A percentile compares a stretch with the other conserved stretches of the same genome.
These are phyloP conservation scores for Ganoderma meredithae DNA, from an alignment of 1,284 basidiomycete genomes.

Conservation along the genomic window DNA sequence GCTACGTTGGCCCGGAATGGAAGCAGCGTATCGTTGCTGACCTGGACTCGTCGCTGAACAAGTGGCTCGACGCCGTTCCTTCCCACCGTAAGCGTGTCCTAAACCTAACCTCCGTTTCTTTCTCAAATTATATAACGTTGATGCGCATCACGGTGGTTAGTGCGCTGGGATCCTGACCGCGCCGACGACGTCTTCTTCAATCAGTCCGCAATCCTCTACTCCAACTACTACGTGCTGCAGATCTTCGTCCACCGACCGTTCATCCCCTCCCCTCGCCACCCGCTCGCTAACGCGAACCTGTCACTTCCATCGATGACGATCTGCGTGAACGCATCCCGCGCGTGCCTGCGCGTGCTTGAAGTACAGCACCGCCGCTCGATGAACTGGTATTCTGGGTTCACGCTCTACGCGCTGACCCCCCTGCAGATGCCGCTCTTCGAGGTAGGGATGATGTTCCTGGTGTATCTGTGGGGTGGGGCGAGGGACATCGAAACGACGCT, in stretches of 20 bases:
- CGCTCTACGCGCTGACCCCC: constrained; percentile 28
- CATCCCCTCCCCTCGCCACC: constrained; percentile 68
- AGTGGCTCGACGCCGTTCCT: constrained; percentile 67
- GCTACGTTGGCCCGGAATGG: constrained; percentile 56
- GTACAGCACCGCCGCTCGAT: constrained; percentile 49
- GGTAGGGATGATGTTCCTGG: constrained; percentile 66
- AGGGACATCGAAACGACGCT: constrained; percentile 63
- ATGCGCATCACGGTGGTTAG: background rate
- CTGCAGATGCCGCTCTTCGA: constrained; percentile 57
- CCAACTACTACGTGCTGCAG: constrained; percentile 77
- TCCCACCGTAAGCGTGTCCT: constrained; percentile 47
- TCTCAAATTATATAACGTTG: background rate
- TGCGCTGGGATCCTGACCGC: constrained; percentile 64
- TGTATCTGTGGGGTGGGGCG: constrained; percentile 71
- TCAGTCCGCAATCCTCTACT: constrained; percentile 74
- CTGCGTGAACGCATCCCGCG: constrained; percentile 84
- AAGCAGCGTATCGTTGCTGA: constrained; percentile 64
- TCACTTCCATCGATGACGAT: constrained; percentile 81
- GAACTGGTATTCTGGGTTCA: background rate
- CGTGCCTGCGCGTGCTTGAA: constrained; percentile 77
- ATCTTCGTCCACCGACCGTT: constrained; percentile 86
- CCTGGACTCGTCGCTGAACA: constrained; percentile 65
- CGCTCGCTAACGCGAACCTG: constrained; percentile 62
- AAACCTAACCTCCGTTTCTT: background rate
- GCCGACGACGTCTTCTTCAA: constrained; percentile 65